phyloP scores from a whole-genome alignment of 2,329 filamentous ascomycete species.

The Fusarium pilosicola region DNA sequence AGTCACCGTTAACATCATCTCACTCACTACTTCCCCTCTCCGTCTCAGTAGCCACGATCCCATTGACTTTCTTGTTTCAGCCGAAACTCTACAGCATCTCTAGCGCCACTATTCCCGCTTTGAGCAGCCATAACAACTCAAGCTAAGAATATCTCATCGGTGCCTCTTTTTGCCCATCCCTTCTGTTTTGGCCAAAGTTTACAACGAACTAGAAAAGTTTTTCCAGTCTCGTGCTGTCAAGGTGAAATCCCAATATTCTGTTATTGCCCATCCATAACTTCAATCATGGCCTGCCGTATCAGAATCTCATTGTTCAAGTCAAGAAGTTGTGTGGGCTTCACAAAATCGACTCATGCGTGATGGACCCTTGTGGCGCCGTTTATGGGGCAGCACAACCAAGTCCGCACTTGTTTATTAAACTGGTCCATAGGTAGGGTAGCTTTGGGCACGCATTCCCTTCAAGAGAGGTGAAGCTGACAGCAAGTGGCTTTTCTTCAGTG shows the following conservation, averaged over 20 bases:
- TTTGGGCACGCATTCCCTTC: constrained; percentile 1
- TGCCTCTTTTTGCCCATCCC: background rate
- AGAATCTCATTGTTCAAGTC: background rate
- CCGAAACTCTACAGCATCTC: constrained; percentile 6
- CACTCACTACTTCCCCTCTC: background rate
- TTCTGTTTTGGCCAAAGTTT: constrained; percentile 17
- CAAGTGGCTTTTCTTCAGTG: background rate
- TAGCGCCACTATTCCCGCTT: constrained; percentile 2
- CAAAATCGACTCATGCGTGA: constrained; percentile 38
- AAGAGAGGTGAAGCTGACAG: background rate
- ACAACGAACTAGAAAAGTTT: constrained; percentile 15
- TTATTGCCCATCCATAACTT: background rate
- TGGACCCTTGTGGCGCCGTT: constrained; percentile 36
- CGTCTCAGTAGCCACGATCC: background rate
- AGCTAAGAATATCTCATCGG: background rate
- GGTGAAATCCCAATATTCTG: background rate
- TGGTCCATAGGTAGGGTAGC: background rate
- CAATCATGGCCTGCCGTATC: background rate
- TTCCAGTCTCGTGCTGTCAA: background rate
- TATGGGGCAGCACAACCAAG: constrained; percentile 19
- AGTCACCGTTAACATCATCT: constrained; percentile 19
- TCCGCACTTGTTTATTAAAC: constrained; percentile 6
- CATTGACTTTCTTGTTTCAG: background rate
- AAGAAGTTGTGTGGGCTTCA: constrained; percentile 15
- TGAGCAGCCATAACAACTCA: constrained; percentile 21